Evolutionary conservation across 177 flowering plant species (phyloP).

Genomic region (Vitis hybrid): DNA sequence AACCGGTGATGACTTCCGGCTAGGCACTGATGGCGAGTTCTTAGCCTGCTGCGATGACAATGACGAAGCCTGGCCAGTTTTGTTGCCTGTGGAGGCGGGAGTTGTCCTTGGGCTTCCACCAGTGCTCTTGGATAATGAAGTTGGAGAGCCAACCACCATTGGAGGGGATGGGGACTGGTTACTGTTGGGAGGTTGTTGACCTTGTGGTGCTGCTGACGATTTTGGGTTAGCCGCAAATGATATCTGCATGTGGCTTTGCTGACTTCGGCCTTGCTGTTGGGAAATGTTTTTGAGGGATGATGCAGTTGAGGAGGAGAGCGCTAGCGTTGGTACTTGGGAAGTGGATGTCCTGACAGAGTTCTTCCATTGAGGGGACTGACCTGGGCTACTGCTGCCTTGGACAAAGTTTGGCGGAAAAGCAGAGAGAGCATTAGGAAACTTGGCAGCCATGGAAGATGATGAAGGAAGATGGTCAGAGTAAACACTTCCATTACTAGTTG

Average conservation of each 20-base stretch:
- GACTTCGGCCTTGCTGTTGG: constrained; percentile 63
- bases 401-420: constrained; percentile 61
- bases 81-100: constrained; percentile 36
- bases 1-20: constrained; percentile 59
- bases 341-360: constrained; percentile 41
- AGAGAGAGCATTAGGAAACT: constrained; percentile 58
- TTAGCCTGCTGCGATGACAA: constrained; percentile 46
- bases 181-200: constrained; percentile 35
- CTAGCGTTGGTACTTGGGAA: constrained; percentile 40
- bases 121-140: constrained; percentile 59
- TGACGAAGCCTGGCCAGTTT: constrained; percentile 40
- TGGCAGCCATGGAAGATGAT: constrained; percentile 47
- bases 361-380: constrained; percentile 84
- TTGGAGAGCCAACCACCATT: constrained; percentile 61
- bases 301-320: constrained; percentile 33
- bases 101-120: constrained; percentile 76
- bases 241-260: constrained; percentile 67
- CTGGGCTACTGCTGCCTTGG: constrained; percentile 45
- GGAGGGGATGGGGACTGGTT: constrained; percentile 58
- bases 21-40: constrained; percentile 40
- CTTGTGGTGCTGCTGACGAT: constrained; percentile 42
- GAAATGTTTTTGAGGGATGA: constrained; percentile 53
- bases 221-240: constrained; percentile 74
- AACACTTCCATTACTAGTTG: constrained; percentile 45
- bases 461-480: constrained; percentile 62